These are phyloP conservation scores for Yamadazyma paraphyllophila DNA, from an alignment of 805 yeast genomes.

Conservation along the genomic window DNA sequence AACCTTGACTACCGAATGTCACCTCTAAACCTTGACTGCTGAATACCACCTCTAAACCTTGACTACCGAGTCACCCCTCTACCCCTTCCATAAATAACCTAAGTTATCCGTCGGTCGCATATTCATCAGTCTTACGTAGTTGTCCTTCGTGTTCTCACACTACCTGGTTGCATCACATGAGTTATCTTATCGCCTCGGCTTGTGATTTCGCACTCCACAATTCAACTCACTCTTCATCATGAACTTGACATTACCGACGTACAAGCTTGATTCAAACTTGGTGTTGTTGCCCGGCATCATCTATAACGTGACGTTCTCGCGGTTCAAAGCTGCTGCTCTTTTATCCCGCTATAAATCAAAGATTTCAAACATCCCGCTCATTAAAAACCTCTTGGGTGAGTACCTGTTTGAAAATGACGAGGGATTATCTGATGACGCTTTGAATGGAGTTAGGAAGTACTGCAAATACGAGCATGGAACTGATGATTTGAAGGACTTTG, in stretches of 20 bases:
- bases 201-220: slow-evolving; percentile 6
- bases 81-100: too few species aligned
- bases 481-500: slow-evolving; percentile 23
- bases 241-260: slow-evolving; percentile 31
- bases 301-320: slow-evolving; percentile 54
- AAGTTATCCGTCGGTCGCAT: too few species aligned
- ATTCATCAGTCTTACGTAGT: too few species aligned
- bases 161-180: neutral
- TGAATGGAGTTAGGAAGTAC: slow-evolving; percentile 28
- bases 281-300: slow-evolving; percentile 63
- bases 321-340: slow-evolving; percentile 46
- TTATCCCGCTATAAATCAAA: slow-evolving; percentile 40
- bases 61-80: too few species aligned
- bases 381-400: slow-evolving; percentile 32
- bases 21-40: too few species aligned
- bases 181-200: slow-evolving; percentile 6
- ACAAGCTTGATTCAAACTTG: slow-evolving; percentile 40
- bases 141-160: neutral
- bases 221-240: slow-evolving; percentile 1
- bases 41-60: too few species aligned
- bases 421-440: slow-evolving; percentile 28
- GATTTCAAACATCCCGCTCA: slow-evolving; percentile 24
- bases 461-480: slow-evolving; percentile 15
- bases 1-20: too few species aligned
- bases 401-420: slow-evolving; percentile 30